A percentile compares a stretch with the other conserved stretches of the same genome.
These are phyloP conservation scores for Cyclotella baltica DNA, from an alignment of 108 stramenopile species.

Conservation along the genomic window DNA sequence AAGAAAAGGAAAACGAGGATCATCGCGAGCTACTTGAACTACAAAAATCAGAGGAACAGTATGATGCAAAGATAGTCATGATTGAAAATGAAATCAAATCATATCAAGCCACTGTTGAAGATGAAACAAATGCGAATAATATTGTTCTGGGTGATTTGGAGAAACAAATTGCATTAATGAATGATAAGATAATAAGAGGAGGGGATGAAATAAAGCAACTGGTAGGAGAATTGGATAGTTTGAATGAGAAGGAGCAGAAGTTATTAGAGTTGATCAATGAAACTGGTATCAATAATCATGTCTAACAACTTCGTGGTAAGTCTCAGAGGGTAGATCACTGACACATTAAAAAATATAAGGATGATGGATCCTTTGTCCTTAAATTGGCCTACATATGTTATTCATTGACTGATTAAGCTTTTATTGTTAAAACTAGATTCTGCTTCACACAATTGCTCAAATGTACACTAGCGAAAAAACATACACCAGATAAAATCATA, in stretches of 20 bases:
- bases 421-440: too few species aligned
- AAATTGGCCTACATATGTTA: too few species aligned
- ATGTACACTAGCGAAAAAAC: too few species aligned
- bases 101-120: not conserved
- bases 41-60: not conserved
- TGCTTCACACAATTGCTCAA: too few species aligned
- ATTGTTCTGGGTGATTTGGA: not conserved
- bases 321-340: not conserved
- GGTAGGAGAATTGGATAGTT: not conserved
- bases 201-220: slow-evolving; percentile 6
- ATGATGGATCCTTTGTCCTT: too few species aligned
- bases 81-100: slow-evolving; percentile 1
- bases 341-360: too few species aligned
- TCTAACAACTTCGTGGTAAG: not conserved
- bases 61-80: slow-evolving; percentile 2
- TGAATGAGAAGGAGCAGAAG: not conserved
- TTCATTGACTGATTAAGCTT: too few species aligned
- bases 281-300: not conserved
- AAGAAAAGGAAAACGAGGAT: not conserved
- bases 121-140: not conserved
- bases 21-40: not conserved
- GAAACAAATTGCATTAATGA: not conserved
- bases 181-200: not conserved
- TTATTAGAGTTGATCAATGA: slow-evolving; percentile 1
- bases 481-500: too few species aligned